Conservation (phyloP, 225 moss, liverwort and hornwort genomes). For the Lunularia cruciata region DNA sequence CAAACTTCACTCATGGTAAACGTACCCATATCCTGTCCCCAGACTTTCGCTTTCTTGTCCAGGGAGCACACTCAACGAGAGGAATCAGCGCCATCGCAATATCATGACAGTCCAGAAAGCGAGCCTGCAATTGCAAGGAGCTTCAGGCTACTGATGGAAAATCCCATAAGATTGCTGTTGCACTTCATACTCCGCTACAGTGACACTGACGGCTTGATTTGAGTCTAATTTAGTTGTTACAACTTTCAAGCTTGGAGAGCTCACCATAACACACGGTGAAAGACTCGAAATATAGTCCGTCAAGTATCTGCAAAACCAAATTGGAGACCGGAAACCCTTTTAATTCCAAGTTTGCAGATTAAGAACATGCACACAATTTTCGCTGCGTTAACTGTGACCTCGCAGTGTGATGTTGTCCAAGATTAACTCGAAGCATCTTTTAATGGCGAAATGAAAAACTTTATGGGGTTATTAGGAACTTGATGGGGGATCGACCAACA, state of each 20-base stretch:
- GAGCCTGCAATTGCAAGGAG: constrained; percentile 51
- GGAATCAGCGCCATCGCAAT: constrained; percentile 84
- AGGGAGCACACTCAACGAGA: constrained; percentile 70
- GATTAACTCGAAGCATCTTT: too few species aligned
- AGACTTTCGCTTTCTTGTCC: constrained; percentile 71
- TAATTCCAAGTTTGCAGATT: not conserved
- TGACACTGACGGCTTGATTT: too few species aligned
- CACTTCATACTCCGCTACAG: not conserved
- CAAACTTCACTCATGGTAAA: too few species aligned
- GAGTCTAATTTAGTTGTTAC: not conserved
- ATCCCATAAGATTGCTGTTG: not conserved
- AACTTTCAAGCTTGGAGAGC: not conserved
- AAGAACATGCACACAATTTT: not conserved
- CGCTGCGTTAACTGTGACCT: not conserved
- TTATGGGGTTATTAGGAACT: not conserved
- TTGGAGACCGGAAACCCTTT: too few species aligned
- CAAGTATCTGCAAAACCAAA: constrained; percentile 58
- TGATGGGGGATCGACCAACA: not conserved
- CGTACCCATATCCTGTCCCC: constrained; percentile 57
- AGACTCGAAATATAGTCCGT: constrained; percentile 73
- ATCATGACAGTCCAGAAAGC: constrained; percentile 83
- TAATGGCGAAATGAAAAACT: too few species aligned
- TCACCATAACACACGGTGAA: constrained; percentile 52
- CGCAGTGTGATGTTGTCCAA: too few species aligned
- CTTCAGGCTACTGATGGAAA: not conserved